Percentiles rank a stretch among this genome's conserved stretches.
Evolutionary conservation across 2,329 filamentous ascomycete genomes (phyloP).

Genomic region (Talaromyces verruculosus): DNA sequence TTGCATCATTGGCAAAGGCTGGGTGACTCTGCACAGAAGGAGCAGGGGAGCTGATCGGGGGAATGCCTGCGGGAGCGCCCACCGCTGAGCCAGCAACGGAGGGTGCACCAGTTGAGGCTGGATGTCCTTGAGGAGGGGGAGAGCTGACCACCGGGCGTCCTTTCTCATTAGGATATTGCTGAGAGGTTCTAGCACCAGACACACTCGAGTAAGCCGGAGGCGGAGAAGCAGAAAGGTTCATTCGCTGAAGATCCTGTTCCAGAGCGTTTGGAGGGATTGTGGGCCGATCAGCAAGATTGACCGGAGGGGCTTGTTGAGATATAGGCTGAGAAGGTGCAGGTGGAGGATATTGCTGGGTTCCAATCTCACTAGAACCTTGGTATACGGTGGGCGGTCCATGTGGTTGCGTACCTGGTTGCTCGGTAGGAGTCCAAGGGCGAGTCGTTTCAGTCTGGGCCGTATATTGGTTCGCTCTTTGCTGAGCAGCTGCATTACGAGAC

Average conservation of each 20-base stretch:
- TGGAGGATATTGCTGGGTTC: constrained; percentile 46
- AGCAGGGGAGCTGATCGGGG: constrained; percentile 21
- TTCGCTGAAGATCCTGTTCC: constrained; percentile 80
- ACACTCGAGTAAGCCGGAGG: constrained; percentile 95
- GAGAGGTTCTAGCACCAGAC: constrained; percentile 50
- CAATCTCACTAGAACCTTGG: constrained; percentile 71
- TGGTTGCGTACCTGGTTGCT: constrained; percentile 78
- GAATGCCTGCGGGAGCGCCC: constrained; percentile 23
- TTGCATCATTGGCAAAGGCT: constrained; percentile 83
- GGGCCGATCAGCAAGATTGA: constrained; percentile 6
- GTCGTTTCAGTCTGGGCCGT: constrained; percentile 50
- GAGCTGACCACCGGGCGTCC: constrained; percentile 50
- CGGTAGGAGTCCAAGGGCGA: constrained; percentile 93
- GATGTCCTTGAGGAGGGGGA: constrained; percentile 28
- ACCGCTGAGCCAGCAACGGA: constrained; percentile 25
- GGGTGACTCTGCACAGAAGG: constrained; percentile 64
- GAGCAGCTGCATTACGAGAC: constrained; percentile 74
- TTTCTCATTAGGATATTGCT: constrained; percentile 76
- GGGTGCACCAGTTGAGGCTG: constrained; percentile 29
- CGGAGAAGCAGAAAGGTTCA: constrained; percentile 77
- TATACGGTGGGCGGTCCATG: constrained; percentile 91
- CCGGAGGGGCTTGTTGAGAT: constrained; percentile 26
- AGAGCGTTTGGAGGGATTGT: constrained; percentile 66
- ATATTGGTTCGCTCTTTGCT: constrained; percentile 80
- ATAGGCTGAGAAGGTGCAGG: constrained; percentile 27